Evolutionary conservation across 305 asterid genomes (phyloP).

Genomic region (Fraxinus nigra): DNA sequence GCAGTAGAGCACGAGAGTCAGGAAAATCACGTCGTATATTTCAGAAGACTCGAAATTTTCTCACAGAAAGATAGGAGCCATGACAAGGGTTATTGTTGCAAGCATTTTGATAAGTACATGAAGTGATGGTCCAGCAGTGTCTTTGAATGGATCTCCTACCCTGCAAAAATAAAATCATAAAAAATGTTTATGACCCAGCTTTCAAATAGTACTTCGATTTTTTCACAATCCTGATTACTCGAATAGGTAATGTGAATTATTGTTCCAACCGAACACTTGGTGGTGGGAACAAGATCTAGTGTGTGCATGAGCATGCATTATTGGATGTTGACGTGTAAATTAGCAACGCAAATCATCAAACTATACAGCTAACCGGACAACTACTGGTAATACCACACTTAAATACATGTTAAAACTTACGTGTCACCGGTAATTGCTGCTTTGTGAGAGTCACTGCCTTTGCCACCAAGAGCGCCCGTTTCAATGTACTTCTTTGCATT

Average conservation of each 20-base stretch:
- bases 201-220: neutral
- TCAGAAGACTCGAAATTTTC: slow-evolving; percentile 5
- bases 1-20: neutral
- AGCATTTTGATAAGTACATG: slow-evolving; percentile 97
- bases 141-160: slow-evolving; percentile 98
- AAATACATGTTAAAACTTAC: slow-evolving; percentile 46
- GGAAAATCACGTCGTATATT: slow-evolving; percentile 18
- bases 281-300: neutral
- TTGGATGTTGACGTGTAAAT: neutral
- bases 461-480: slow-evolving; percentile 98
- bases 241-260: neutral
- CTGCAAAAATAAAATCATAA: slow-evolving; percentile 36
- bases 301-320: neutral
- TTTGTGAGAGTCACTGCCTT: slow-evolving; percentile 96
- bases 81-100: slow-evolving; percentile 96
- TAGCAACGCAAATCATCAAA: neutral
- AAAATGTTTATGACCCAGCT: neutral
- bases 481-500: slow-evolving; percentile 98
- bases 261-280: neutral
- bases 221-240: neutral
- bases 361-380: neutral
- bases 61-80: slow-evolving; percentile 96
- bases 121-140: slow-evolving; percentile 97
- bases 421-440: slow-evolving; percentile 99
- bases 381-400: neutral